Evolutionary conservation across 2,329 filamentous ascomycete genomes (phyloP), one percentile per base, ranked within the genome.

Genomic region (Exophiala oligosperma): DNA sequence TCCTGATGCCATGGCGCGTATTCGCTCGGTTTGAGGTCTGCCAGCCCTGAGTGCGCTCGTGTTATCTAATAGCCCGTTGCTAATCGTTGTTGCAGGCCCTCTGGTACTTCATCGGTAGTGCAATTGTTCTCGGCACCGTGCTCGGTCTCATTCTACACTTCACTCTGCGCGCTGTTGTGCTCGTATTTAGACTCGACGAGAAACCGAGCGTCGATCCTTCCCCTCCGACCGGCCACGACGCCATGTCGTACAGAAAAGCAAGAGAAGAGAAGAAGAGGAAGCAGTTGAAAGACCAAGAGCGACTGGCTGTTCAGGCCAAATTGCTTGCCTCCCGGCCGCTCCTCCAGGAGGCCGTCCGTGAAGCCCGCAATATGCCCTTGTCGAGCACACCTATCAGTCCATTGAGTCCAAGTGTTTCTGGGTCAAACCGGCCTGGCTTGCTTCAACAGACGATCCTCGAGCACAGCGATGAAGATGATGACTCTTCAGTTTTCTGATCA

Each of bases 51-150:
- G 12, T 23, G n/a, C 17, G 17, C 54, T 52, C 9, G 32, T 11
- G 7, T 35, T 9, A 9, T 35, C 17, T 17, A 17, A 17, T 17
- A 17, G 17, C 17, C 11, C 32, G 32, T 6, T 35, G 9, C 32
- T 35, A 9, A 54, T 65, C n/a, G 51, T 52, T 57, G 52, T 43
- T 24, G 49, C 56, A 80, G 78, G 74, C 73, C 49, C 58, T 77
- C 21, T 71, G 73, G 54, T 80, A 81, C 67, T 87, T 81, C 67
- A 77, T 92, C 48, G 85, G 85, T 49, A 81, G 85, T 24, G 90
- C 89, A 6, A 80, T 83, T 32, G 72, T 89, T 17, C 78, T 91
- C 52, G 90, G 90, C n/a, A 74, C 86, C 52, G 51, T 84, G 9
- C 76, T 85, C 28, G 90, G 89, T 52, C 71, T 85, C 51, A 64